phyloP scores from a whole-genome alignment of 352 stramenopile species.

The Globisporangium nagaii region DNA sequence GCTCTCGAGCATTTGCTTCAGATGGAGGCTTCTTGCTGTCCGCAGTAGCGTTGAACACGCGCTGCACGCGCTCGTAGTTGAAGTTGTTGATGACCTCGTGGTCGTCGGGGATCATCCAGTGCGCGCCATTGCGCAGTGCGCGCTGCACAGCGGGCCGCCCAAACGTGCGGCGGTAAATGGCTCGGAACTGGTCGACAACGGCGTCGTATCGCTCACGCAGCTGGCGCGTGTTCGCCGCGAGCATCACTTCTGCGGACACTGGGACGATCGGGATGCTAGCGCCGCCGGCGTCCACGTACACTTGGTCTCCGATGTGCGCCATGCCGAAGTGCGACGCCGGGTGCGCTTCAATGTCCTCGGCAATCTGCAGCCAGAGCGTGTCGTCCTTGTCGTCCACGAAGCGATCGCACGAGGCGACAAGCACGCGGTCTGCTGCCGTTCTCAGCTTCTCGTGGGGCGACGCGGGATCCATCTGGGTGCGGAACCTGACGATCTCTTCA shows the following conservation, averaged over 20 bases:
- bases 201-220: slow-evolving; percentile 17
- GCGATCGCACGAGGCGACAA: slow-evolving; percentile 55
- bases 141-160: slow-evolving; percentile 36
- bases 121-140: slow-evolving; percentile 52
- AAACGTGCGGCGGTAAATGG: slow-evolving; percentile 53
- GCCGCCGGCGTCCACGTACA: slow-evolving; percentile 41
- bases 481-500: slow-evolving; percentile 33
- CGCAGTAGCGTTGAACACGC: slow-evolving; percentile 4
- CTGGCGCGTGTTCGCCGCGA: background rate
- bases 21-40: background rate
- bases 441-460: background rate
- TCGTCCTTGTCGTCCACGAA: slow-evolving; percentile 57
- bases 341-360: slow-evolving; percentile 25
- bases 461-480: slow-evolving; percentile 6
- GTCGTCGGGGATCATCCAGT: slow-evolving; percentile 80
- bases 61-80: slow-evolving; percentile 38
- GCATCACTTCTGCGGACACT: slow-evolving; percentile 2
- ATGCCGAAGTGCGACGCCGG: slow-evolving; percentile 39
- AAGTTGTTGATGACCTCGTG: slow-evolving; percentile 79
- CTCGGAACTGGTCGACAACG: slow-evolving; percentile 38
- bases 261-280: slow-evolving; percentile 25
- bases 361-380: slow-evolving; percentile 31
- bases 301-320: slow-evolving; percentile 50
- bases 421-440: slow-evolving; percentile 12
- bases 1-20: background rate